Evolutionary conservation across 2,329 filamentous ascomycete species (phyloP), one percentile per base, ranked within the genome.

Genomic region (Daldinia sp.): DNA sequence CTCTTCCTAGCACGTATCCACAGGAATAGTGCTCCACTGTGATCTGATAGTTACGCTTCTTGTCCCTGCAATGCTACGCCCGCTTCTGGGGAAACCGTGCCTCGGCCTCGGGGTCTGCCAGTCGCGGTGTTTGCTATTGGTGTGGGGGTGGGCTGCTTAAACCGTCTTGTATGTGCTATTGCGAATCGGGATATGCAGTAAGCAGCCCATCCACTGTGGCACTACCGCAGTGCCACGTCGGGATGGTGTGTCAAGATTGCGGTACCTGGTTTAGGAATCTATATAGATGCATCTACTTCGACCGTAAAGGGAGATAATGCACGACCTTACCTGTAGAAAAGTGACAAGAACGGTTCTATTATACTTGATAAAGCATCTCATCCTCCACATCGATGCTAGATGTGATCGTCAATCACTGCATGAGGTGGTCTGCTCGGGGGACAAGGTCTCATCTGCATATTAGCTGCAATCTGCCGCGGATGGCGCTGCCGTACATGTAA

Each of bases 31-130:
- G 28, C 65, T 67, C 65, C 70, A 67, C 68, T 67, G 35, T 61
- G 60, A 26, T 53, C 50, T 57, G 59, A 69, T 74, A 72, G 66
- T 72, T 70, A 72, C 68, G 39, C 44, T 58, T 63, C 60, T 35
- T 28, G 57, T 56, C 67, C 69, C 69, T 71, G 69, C 69, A 71
- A 71, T 71, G 67, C 60, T 55, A 71, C 69, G 61, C 62, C 60
- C 50, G 53, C 41, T 67, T 54, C 69, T 71, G 69, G 69, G 67
- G 69, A 71, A 71, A 63, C 67, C 58, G 55, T 70, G 56, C 65
- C 63, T 58, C 48, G 55, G 35, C 28, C 60, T 70, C 69, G 69
- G 69, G 69, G 67, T 71, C 69, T 71, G 69, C 51, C 67, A 39
- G 53, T 62, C 18, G 42, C 69, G 67, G 69, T 62, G 42, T 71